Conservation (phyloP, 2,329 filamentous ascomycete species). For the Amphichorda felina region DNA sequence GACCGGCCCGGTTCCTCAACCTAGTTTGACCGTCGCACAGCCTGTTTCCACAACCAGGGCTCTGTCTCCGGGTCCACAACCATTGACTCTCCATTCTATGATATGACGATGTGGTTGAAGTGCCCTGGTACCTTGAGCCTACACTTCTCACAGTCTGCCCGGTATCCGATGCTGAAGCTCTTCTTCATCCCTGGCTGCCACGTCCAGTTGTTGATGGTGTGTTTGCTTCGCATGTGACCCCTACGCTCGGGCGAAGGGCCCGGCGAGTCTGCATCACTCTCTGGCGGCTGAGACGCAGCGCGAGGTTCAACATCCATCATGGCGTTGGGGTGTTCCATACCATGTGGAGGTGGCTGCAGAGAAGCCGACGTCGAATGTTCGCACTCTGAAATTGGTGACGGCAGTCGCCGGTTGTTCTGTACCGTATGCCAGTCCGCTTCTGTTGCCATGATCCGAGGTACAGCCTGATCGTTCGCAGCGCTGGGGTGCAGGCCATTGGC, state of each 20-base stretch:
- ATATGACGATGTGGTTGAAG: constrained; percentile 68
- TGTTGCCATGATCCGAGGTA: constrained; percentile 35
- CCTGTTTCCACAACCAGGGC: not conserved
- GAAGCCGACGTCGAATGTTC: constrained; percentile 32
- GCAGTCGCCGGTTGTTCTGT: constrained; percentile 41
- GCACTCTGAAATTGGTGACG: constrained; percentile 48
- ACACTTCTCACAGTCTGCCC: constrained; percentile 70
- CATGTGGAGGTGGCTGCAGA: constrained; percentile 6
- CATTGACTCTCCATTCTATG: constrained; percentile 27
- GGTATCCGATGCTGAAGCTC: constrained; percentile 67
- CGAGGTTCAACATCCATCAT: constrained; percentile 23
- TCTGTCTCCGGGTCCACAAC: constrained; percentile 12
- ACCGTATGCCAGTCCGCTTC: constrained; percentile 37
- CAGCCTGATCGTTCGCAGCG: constrained; percentile 24
- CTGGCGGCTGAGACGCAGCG: constrained; percentile 10
- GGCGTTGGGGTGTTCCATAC: constrained; percentile 25
- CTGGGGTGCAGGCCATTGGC: constrained; percentile 5
- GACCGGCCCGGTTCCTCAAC: not conserved
- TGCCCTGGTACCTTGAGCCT: constrained; percentile 63
- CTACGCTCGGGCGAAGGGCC: constrained; percentile 37
- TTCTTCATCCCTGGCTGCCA: constrained; percentile 53
- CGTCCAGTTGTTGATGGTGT: constrained; percentile 50
- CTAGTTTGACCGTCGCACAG: constrained; percentile 1
- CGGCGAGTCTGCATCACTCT: constrained; percentile 21
- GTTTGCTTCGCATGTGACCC: constrained; percentile 45